Evolutionary conservation across 2,329 filamentous ascomycete species (phyloP).

Genomic region (Achaetomium macrosporum): DNA sequence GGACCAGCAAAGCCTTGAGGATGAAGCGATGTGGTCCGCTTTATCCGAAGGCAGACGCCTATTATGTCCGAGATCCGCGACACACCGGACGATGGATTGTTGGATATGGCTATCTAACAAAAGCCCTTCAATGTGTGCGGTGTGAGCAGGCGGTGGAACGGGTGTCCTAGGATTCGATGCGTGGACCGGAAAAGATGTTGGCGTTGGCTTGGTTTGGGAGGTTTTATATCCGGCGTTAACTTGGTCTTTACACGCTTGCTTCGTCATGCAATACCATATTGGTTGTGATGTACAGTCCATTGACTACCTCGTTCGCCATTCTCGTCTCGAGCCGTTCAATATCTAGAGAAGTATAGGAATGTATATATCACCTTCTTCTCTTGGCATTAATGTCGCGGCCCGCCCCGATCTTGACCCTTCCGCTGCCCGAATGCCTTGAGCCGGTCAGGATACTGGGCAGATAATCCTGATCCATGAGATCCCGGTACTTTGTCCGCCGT

Average conservation of each 20-base stretch:
- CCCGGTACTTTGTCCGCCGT: slow-evolving; percentile 62
- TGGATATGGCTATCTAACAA: neutral
- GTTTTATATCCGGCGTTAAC: slow-evolving; percentile 8
- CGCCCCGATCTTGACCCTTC: slow-evolving; percentile 73
- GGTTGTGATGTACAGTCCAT: neutral
- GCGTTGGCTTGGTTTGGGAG: slow-evolving; percentile 14
- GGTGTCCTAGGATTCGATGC: neutral
- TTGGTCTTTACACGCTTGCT: slow-evolving; percentile 2
- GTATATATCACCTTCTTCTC: slow-evolving; percentile 45
- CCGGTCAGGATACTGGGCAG: slow-evolving; percentile 80
- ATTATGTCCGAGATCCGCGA: too few species aligned
- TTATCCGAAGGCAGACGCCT: too few species aligned
- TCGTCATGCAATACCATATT: neutral
- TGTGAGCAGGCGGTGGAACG: neutral
- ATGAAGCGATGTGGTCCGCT: too few species aligned
- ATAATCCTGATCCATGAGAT: slow-evolving; percentile 94
- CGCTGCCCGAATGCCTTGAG: slow-evolving; percentile 54
- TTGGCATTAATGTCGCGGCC: slow-evolving; percentile 81
- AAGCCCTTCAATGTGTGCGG: neutral
- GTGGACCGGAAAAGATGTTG: slow-evolving; percentile 2
- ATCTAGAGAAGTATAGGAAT: neutral
- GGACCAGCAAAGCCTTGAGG: too few species aligned
- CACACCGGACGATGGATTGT: too few species aligned
- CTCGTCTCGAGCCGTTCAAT: neutral
- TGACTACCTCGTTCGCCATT: neutral